Conservation (phyloP, 1,139 yeast species). For the Zygotorulaspora mrakii region DNA sequence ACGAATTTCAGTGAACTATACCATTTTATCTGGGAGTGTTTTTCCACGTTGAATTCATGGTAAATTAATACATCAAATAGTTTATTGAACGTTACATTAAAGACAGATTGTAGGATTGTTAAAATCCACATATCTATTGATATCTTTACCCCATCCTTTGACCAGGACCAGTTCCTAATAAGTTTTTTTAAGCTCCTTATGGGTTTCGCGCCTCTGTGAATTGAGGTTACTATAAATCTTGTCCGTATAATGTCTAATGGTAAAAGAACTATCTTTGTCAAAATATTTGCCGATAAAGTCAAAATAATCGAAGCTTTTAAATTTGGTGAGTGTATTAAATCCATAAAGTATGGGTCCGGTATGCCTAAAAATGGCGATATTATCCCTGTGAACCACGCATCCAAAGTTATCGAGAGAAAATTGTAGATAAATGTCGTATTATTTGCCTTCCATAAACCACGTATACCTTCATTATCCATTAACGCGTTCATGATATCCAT, state of each 20-base stretch:
- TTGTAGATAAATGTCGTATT: slow-evolving; percentile 80
- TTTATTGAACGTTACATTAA: slow-evolving; percentile 48
- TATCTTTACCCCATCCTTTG: slow-evolving; percentile 34
- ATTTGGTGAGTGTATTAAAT: slow-evolving; percentile 75
- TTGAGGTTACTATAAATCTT: slow-evolving; percentile 63
- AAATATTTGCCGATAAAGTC: slow-evolving; percentile 65
- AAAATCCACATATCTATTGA: slow-evolving; percentile 29
- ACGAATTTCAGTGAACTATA: slow-evolving; percentile 52
- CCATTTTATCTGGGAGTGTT: slow-evolving; percentile 58
- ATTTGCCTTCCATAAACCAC: slow-evolving; percentile 81
- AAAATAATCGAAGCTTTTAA: slow-evolving; percentile 65
- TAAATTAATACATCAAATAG: slow-evolving; percentile 72
- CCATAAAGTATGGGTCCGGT: slow-evolving; percentile 90
- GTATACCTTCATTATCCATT: slow-evolving; percentile 71
- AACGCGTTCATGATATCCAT: slow-evolving; percentile 68
- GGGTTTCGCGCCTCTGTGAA: slow-evolving; percentile 12
- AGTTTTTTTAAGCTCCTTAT: slow-evolving; percentile 39
- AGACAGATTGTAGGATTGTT: slow-evolving; percentile 52
- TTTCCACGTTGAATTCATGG: slow-evolving; percentile 63
- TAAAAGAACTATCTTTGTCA: slow-evolving; percentile 71
- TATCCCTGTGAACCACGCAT: slow-evolving; percentile 90
- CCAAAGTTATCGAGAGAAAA: slow-evolving; percentile 71
- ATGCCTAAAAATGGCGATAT: slow-evolving; percentile 74
- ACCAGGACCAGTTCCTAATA: slow-evolving; percentile 39
- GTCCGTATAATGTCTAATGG: slow-evolving; percentile 82